Evolutionary conservation across 1,139 yeast species (phyloP).

Genomic region (Hyphopichia khmerensis): DNA sequence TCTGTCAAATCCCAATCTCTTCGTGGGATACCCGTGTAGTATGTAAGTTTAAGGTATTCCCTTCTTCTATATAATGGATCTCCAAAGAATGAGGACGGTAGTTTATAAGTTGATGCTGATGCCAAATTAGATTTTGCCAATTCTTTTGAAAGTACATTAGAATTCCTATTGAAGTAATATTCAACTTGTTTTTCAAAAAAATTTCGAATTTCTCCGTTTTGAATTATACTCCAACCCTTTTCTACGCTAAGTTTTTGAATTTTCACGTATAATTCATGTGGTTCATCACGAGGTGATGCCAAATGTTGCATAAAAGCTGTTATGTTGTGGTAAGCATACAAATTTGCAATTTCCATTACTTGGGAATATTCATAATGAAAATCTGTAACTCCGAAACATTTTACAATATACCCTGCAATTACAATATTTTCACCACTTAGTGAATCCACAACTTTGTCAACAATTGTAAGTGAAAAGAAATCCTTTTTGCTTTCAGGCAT

Average conservation of each 20-base stretch:
- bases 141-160: not conserved
- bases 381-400: constrained; percentile 10
- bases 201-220: not conserved
- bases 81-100: not conserved
- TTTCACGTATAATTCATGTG: constrained; percentile 5
- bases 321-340: constrained; percentile 10
- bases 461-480: not conserved
- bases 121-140: constrained; percentile 9
- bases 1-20: not conserved
- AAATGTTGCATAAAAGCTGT: constrained; percentile 1
- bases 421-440: not conserved
- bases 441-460: not conserved
- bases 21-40: not conserved
- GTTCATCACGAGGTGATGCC: not conserved
- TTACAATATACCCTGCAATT: constrained; percentile 12
- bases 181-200: not conserved
- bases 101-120: constrained; percentile 11
- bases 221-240: constrained; percentile 29
- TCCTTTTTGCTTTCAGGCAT: not conserved
- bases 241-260: constrained; percentile 17
- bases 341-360: constrained; percentile 26
- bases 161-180: not conserved
- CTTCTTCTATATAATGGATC: not conserved
- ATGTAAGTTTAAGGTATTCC: not conserved
- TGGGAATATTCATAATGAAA: constrained; percentile 29